Evolutionary conservation across 345 rosid genomes (phyloP).

Genomic region (Rhodomyrtus tomentosa): DNA sequence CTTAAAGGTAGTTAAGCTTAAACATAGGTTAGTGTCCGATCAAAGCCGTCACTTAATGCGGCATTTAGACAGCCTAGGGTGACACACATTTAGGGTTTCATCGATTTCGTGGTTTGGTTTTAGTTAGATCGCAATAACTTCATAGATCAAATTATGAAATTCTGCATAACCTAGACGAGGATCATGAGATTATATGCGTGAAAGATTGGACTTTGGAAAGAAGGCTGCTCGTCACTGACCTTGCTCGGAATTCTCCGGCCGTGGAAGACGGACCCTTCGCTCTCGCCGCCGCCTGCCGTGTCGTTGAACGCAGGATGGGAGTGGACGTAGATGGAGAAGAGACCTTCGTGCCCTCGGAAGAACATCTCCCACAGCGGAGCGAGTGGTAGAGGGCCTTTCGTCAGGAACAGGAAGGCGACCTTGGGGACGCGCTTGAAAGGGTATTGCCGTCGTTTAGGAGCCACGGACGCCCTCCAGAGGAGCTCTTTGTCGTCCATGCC

Average conservation of each 20-base stretch:
- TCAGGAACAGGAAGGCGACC: conserved; percentile 79
- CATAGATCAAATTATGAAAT: not conserved
- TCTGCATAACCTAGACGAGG: no score
- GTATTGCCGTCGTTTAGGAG: conserved; percentile 10
- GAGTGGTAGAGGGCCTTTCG: conserved; percentile 55
- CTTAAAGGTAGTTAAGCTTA: not conserved
- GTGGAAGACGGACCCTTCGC: conserved; percentile 35
- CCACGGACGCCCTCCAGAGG: conserved; percentile 43
- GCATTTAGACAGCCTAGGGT: not conserved
- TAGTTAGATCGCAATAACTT: not conserved
- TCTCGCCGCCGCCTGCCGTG: conserved; percentile 9
- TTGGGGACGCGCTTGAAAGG: conserved; percentile 41
- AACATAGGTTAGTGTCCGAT: not conserved
- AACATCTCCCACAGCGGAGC: conserved; percentile 84
- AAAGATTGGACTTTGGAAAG: not conserved
- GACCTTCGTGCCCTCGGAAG: conserved; percentile 52
- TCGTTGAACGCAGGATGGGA: conserved; percentile 42
- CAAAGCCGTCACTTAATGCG: not conserved
- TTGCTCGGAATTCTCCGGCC: conserved; percentile 10
- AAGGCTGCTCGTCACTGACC: conserved; percentile 18
- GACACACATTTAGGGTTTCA: not conserved
- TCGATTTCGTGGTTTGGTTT: not conserved
- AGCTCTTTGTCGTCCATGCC: conserved; percentile 60
- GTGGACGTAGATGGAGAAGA: conserved; percentile 64
- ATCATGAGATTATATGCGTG: no score